These are phyloP conservation scores for Cyathus striatus DNA, from an alignment of 768 basidiomycete species.

Conservation along the genomic window DNA sequence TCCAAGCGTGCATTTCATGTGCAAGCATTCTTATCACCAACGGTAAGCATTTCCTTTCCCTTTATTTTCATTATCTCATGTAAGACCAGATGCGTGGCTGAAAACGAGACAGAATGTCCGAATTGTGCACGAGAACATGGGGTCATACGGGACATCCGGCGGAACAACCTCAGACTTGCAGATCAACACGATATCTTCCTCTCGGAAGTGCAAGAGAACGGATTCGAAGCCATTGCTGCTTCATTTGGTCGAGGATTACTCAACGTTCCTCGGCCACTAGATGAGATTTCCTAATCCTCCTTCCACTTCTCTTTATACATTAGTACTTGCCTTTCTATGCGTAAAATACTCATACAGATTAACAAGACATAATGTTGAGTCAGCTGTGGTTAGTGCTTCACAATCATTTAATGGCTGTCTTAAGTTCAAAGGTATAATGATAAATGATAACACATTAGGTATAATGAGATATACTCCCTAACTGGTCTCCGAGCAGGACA, in stretches of 20 bases:
- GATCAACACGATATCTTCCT: constrained; percentile 81
- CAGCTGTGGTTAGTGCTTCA: no score
- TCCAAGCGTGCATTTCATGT: constrained; percentile 96
- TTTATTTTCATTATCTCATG: not conserved
- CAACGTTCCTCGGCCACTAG: constrained; percentile 30
- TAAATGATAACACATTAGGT: no score
- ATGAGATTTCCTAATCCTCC: constrained; percentile 22
- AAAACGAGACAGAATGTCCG: constrained; percentile 88
- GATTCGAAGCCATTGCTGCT: constrained; percentile 65
- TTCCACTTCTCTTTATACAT: no score
- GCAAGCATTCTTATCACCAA: constrained; percentile 95
- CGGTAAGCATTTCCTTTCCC: constrained; percentile 41
- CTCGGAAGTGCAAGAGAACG: constrained; percentile 67
- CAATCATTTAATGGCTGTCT: no score
- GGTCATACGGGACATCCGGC: constrained; percentile 83
- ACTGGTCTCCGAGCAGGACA: no score
- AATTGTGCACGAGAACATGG: constrained; percentile 83
- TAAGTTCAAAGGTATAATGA: no score
- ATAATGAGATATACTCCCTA: no score
- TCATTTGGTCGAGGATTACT: constrained; percentile 69
- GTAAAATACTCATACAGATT: no score
- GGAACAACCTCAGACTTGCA: constrained; percentile 79
- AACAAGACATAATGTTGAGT: no score
- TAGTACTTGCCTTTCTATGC: no score
- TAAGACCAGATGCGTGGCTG: constrained; percentile 91